phyloP scores from a whole-genome alignment of 257 asterid species.

The Plectranthus barbatus region DNA sequence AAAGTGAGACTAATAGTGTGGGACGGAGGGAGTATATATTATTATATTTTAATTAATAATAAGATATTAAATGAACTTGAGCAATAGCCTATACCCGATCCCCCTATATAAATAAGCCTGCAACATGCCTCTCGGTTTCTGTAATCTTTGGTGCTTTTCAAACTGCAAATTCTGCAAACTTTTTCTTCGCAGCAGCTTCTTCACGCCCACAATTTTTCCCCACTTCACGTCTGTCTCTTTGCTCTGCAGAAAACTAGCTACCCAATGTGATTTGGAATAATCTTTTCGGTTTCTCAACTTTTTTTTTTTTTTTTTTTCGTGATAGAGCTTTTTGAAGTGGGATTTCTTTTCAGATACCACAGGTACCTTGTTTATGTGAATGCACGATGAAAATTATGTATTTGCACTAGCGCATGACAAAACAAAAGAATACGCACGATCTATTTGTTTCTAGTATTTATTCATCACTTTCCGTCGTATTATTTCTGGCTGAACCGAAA shows the following conservation, averaged over 20 bases:
- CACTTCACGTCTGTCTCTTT: too few relatives aligned
- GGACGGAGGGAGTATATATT: too few relatives aligned
- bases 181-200: too few relatives aligned
- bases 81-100: too few relatives aligned
- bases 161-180: conserved; percentile 3
- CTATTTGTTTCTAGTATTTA: not conserved
- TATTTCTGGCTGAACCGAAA: not conserved
- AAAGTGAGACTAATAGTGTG: too few relatives aligned
- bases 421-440: not conserved
- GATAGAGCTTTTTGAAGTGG: conserved; percentile 23
- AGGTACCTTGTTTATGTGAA: conserved; percentile 14
- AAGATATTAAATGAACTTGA: too few relatives aligned
- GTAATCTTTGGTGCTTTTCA: conserved; percentile 6
- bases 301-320: too few relatives aligned
- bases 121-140: conserved; percentile 10
- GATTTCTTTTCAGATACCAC: conserved; percentile 15
- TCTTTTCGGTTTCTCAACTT: conserved; percentile 10
- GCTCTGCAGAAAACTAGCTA: too few relatives aligned
- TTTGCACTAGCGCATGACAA: not conserved
- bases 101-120: conserved; percentile 12
- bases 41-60: too few relatives aligned
- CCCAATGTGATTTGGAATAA: conserved; percentile 11
- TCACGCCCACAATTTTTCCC: too few relatives aligned
- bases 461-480: not conserved
- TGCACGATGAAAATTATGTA: conserved; percentile 9